A percentile compares a stretch with the other conserved stretches of the same genome.
Evolutionary conservation across 2,329 filamentous ascomycete genomes (phyloP).

Genomic region (Epichloe gansuensis): DNA sequence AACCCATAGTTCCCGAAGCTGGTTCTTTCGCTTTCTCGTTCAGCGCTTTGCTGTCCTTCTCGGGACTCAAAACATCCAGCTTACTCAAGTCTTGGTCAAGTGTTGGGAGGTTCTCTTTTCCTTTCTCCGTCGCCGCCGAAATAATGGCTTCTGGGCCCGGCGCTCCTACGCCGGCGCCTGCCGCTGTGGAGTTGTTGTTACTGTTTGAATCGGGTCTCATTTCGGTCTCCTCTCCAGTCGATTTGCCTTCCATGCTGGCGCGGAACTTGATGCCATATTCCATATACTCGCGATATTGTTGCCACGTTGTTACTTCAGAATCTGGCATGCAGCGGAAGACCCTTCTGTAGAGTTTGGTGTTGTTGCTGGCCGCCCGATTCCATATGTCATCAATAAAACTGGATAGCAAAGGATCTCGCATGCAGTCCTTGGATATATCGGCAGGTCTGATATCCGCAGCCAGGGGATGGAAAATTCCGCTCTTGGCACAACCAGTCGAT

Average conservation of each 20-base stretch:
- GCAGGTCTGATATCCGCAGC: conserved; percentile 60
- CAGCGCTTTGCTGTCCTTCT: conserved; percentile 16
- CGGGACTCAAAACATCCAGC: conserved; percentile 19
- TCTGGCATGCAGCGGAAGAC: conserved; percentile 98
- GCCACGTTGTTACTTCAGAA: conserved; percentile 85
- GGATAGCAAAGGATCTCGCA: conserved; percentile 76
- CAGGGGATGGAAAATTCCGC: conserved; percentile 36
- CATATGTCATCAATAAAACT: conserved; percentile 80
- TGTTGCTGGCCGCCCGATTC: conserved; percentile 80
- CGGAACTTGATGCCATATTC: conserved; percentile 68
- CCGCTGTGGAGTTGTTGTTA: conserved; percentile 19
- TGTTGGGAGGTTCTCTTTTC: conserved; percentile 14
- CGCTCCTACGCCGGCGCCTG: conserved; percentile 28
- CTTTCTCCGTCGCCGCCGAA: conserved; percentile 21
- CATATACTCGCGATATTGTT: conserved; percentile 76
- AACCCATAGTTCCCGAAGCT: conserved; percentile 14
- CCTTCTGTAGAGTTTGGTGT: conserved; percentile 83
- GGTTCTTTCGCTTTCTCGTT: conserved; percentile 21
- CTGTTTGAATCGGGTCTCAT: conserved; percentile 24
- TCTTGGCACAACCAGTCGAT: conserved; percentile 34
- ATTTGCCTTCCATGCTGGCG: conserved; percentile 48
- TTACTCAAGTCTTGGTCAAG: conserved; percentile 16
- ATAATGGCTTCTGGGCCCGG: conserved; percentile 27
- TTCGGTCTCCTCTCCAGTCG: conserved; percentile 35
- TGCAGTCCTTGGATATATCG: conserved; percentile 75